Base-by-base conservation (phyloP, 305 asterid genomes). In the Andrographis paniculata region DNA sequence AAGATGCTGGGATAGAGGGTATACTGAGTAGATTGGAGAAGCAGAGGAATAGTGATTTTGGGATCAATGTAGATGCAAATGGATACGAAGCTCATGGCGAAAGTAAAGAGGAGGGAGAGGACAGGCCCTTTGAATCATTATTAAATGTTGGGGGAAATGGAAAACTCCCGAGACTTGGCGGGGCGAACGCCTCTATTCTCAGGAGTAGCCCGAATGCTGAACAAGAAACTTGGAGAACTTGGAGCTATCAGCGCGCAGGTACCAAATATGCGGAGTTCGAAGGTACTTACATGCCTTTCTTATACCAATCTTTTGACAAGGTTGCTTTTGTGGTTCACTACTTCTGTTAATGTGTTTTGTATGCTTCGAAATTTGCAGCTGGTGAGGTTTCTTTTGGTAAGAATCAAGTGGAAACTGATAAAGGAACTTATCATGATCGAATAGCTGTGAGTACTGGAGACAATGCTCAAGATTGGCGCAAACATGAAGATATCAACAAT, bases 21-120 rank as follows among this genome's bases (percentile, higher is more conserved):
- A 86, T 91, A 66, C 52, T 86, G 75, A 75, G 72, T 53, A 69
- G 95, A 61, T 64, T 91, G 67, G 87, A 77, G 75, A 86, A 77
- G 64, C 85, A 86, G 68, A 81, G 94, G 77, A 73, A 51, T 52
- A 70, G 38, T 1, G 67, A 79, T 39, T 52, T 83, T 35, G 85
- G 79, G 54, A 62, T 71, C 50, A 48, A 67, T 64, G 48, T 68
- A 42, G 75, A 51, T 48, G 66, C 60, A 52, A 43, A 67, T 48
- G 72, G 52, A 42, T 50, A 48, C 33, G 74, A 47, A 42, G 39
- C 56, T 58, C 71, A 53, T 49, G 30, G 66, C 31, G 57, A 70
- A 22, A 77, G 61, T 37, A 56, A 56, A 56, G 76, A 52, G 54
- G 44, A 53, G 51, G 61, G 49, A 46, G 64, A 60, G 30, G 24